Conservation (phyloP, 805 yeast species). For the Limtongia smithiae region DNA sequence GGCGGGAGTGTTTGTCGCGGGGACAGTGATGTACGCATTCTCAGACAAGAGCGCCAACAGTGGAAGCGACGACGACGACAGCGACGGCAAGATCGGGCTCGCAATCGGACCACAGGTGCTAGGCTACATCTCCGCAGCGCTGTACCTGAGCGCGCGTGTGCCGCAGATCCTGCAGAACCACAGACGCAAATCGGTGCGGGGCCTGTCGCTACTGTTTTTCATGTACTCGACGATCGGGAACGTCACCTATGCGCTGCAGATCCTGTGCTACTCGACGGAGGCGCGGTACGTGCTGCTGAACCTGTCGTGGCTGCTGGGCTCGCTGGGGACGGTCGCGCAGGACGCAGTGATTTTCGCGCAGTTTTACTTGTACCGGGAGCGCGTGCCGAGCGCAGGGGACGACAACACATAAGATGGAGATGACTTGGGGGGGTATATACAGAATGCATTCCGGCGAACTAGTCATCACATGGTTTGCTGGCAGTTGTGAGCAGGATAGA, state of each 20-base stretch:
- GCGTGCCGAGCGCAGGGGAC: no score
- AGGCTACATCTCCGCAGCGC: constrained; percentile 65
- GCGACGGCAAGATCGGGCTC: constrained; percentile 31
- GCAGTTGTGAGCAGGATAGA: no score
- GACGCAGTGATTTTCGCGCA: constrained; percentile 64
- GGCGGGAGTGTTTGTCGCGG: constrained; percentile 58
- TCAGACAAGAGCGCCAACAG: constrained; percentile 31
- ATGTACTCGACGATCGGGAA: constrained; percentile 72
- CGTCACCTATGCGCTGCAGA: constrained; percentile 70
- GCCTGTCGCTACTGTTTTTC: constrained; percentile 79
- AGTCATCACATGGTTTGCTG: no score
- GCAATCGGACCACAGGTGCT: constrained; percentile 52
- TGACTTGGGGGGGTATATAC: no score
- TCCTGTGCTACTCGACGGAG: constrained; percentile 62
- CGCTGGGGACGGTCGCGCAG: constrained; percentile 71
- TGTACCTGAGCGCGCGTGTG: constrained; percentile 68
- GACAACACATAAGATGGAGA: no score
- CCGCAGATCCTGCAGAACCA: constrained; percentile 87
- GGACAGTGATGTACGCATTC: constrained; percentile 55
- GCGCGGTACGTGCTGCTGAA: constrained; percentile 56
- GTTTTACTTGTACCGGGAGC: constrained; percentile 57
- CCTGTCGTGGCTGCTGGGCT: constrained; percentile 74
- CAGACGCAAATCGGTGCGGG: constrained; percentile 72
- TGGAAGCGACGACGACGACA: constrained; percentile 31
- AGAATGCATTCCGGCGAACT: no score